Evolutionary conservation across 1,284 basidiomycete genomes (phyloP).

Genomic region (Phylloboletellus chloephorus): DNA sequence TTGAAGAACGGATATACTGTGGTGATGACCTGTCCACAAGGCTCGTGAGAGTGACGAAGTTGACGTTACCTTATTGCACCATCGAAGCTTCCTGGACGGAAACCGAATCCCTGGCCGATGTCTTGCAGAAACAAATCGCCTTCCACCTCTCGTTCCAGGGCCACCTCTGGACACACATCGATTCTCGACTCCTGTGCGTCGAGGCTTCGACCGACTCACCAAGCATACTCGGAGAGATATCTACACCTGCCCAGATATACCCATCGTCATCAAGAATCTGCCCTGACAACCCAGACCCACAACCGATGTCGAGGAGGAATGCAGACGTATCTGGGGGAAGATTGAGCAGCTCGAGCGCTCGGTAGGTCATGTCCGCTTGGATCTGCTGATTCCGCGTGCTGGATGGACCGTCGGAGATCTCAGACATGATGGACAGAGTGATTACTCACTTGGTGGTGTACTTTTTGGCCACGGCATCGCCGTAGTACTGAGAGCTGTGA

Average conservation of each 20-base stretch:
- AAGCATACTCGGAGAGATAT: slow-evolving; percentile 96
- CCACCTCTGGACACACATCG: slow-evolving; percentile 65
- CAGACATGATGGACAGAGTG: neutral
- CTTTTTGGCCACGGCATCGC: slow-evolving; percentile 91
- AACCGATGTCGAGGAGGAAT: slow-evolving; percentile 93
- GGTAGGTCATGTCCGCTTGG: slow-evolving; percentile 96
- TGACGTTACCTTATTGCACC: slow-evolving; percentile 86
- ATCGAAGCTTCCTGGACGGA: slow-evolving; percentile 94
- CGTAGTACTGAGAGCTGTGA: slow-evolving; percentile 75
- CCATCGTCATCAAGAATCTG: slow-evolving; percentile 96
- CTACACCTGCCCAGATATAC: slow-evolving; percentile 91
- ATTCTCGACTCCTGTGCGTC: neutral
- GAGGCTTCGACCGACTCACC: slow-evolving; percentile 45
- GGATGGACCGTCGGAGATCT: slow-evolving; percentile 6
- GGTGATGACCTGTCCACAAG: slow-evolving; percentile 2
- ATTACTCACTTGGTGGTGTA: slow-evolving; percentile 86
- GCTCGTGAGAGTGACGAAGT: neutral
- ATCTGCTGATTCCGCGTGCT: slow-evolving; percentile 96
- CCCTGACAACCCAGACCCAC: slow-evolving; percentile 96
- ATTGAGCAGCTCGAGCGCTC: slow-evolving; percentile 88
- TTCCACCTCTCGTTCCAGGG: slow-evolving; percentile 88
- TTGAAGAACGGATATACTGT: slow-evolving; percentile 94
- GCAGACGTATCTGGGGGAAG: slow-evolving; percentile 73
- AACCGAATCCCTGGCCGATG: slow-evolving; percentile 91
- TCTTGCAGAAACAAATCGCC: slow-evolving; percentile 92